Percentiles rank a stretch among this genome's conserved stretches.
phyloP scores from a whole-genome alignment of 805 yeast species.

The Sugiyamaella americana region DNA sequence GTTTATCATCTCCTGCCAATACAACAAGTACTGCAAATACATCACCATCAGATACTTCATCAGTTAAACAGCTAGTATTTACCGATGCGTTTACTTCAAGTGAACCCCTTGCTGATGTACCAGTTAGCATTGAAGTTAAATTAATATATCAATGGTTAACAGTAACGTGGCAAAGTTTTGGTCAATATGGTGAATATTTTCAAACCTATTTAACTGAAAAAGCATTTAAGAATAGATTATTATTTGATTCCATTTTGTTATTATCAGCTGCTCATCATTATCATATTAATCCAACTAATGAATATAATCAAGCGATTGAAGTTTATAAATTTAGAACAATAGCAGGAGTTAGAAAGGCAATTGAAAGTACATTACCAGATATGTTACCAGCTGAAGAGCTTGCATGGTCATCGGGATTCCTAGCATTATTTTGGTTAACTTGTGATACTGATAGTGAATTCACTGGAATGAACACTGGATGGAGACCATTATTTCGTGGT shows the following conservation, averaged over 20 bases:
- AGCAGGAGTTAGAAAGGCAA: conserved; percentile 3
- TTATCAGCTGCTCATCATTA: conserved; percentile 6
- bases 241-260: conserved; percentile 6
- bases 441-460: conserved; percentile 9
- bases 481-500: conserved; percentile 8
- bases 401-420: conserved; percentile 8
- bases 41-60: background rate
- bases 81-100: background rate
- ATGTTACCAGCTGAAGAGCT: conserved; percentile 1
- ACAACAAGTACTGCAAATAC: background rate
- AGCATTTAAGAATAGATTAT: conserved; percentile 4
- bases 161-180: conserved; percentile 5
- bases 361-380: background rate
- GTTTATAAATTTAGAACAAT: conserved; percentile 5
- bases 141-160: conserved; percentile 7
- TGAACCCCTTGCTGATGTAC: background rate
- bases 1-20: background rate
- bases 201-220: conserved; percentile 1
- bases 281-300: background rate
- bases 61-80: no score
- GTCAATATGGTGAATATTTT: conserved; percentile 1
- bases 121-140: conserved; percentile 1
- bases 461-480: conserved; percentile 6
- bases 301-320: background rate
- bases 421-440: conserved; percentile 8